A percentile compares a stretch with the other conserved stretches of the same genome.
Conservation (phyloP, 2,329 filamentous ascomycete genomes). For the Clonostachys sp. region DNA sequence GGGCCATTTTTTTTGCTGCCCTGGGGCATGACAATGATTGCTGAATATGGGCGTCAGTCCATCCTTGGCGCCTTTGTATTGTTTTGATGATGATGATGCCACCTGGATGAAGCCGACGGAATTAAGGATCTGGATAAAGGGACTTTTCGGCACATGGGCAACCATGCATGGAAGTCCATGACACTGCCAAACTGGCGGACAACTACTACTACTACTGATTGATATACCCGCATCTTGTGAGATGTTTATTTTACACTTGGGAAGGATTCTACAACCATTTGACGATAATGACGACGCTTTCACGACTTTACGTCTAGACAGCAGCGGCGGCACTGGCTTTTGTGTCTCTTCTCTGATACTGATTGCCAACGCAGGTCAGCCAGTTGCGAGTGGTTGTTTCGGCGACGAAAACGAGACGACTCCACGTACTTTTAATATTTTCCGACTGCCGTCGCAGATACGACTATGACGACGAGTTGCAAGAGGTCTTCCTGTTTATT, state of each 20-base stretch:
- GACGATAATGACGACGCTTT: slow-evolving; percentile 42
- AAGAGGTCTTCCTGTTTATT: background rate
- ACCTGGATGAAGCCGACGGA: slow-evolving; percentile 29
- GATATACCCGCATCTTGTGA: slow-evolving; percentile 10
- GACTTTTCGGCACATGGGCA: slow-evolving; percentile 32
- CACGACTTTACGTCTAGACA: slow-evolving; percentile 42
- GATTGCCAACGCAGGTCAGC: background rate
- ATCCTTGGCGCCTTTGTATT: background rate
- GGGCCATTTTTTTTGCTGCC: too few species aligned
- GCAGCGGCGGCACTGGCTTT: slow-evolving; percentile 22
- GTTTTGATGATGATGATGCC: slow-evolving; percentile 28
- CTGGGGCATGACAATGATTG: too few species aligned
- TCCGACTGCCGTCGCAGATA: slow-evolving; percentile 1
- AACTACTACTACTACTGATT: slow-evolving; percentile 15
- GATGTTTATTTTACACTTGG: slow-evolving; percentile 11
- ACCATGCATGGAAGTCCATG: slow-evolving; percentile 26
- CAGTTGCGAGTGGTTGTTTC: background rate
- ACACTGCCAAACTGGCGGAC: too few species aligned
- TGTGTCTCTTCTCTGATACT: slow-evolving; percentile 6
- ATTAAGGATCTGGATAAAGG: slow-evolving; percentile 32
- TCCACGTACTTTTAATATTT: background rate
- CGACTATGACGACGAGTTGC: slow-evolving; percentile 2
- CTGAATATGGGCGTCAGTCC: background rate
- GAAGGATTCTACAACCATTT: slow-evolving; percentile 25
- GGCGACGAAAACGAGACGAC: slow-evolving; percentile 1